These are phyloP conservation scores for Maudiozyma humilis DNA, from an alignment of 1,139 yeast species.

Conservation along the genomic window DNA sequence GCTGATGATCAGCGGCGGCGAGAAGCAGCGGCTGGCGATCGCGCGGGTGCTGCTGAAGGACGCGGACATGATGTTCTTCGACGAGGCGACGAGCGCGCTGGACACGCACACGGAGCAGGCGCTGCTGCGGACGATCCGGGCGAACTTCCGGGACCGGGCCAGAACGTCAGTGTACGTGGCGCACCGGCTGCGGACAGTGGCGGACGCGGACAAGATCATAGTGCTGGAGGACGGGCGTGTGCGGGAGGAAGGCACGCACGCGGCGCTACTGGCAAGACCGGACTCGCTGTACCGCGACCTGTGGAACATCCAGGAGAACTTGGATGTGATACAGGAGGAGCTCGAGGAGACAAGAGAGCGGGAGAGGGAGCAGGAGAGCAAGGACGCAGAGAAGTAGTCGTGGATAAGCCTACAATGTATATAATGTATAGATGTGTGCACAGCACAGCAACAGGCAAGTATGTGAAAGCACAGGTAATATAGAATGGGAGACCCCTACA, in stretches of 20 bases:
- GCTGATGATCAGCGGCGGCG: conserved; percentile 97
- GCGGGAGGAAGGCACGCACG: conserved; percentile 81
- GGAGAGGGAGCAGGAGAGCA: no score
- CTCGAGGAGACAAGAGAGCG: conserved; percentile 28
- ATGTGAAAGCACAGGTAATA: no score
- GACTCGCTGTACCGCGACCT: conserved; percentile 63
- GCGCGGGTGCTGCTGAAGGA: conserved; percentile 77
- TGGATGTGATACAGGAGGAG: conserved; percentile 42
- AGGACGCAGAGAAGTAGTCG: no score
- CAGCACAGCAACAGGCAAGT: no score
- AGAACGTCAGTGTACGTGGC: conserved; percentile 87
- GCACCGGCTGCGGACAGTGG: conserved; percentile 85
- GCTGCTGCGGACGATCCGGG: conserved; percentile 61
- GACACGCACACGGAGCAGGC: conserved; percentile 95
- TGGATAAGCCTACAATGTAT: no score
- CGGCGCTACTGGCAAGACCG: conserved; percentile 43
- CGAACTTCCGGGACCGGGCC: conserved; percentile 46
- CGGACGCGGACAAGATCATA: conserved; percentile 89
- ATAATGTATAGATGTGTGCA: no score
- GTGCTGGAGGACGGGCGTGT: conserved; percentile 75
- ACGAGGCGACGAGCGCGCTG: conserved; percentile 93
- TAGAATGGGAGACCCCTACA: no score
- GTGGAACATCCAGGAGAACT: conserved; percentile 88
- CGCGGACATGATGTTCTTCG: conserved; percentile 88
- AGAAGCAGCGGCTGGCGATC: conserved; percentile 89